Percentiles rank a stretch among this genome's conserved stretches.
These are phyloP conservation scores for Dictyophora rubrovolvata DNA, from an alignment of 768 basidiomycete genomes.

Conservation along the genomic window DNA sequence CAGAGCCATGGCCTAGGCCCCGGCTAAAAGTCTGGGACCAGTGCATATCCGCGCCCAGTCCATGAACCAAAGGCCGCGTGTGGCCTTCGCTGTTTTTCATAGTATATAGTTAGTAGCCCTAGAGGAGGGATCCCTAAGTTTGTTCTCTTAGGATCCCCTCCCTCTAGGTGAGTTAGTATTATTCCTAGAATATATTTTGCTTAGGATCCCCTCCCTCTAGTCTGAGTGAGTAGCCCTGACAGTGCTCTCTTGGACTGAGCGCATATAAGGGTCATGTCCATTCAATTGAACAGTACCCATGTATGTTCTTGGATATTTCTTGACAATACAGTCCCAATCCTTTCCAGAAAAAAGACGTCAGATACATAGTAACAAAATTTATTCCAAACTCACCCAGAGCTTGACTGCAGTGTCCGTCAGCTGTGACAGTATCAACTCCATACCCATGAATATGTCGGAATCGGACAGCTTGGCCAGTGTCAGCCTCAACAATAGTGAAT, in stretches of 20 bases:
- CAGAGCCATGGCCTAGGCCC: too few relatives aligned
- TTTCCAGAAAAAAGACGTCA: neutral
- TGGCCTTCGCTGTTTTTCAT: too few relatives aligned
- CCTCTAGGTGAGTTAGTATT: too few relatives aligned
- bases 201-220: too few relatives aligned
- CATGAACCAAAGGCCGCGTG: too few relatives aligned
- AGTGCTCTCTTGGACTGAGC: slow-evolving; percentile 24
- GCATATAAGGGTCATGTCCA: slow-evolving; percentile 7
- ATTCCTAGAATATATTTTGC: too few relatives aligned
- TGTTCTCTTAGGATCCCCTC: too few relatives aligned
- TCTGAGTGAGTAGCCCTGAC: slow-evolving; percentile 14
- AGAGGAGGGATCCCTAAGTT: too few relatives aligned
- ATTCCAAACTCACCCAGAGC: neutral
- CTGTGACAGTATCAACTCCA: slow-evolving; percentile 15
- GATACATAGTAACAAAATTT: too few relatives aligned
- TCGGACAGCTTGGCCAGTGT: slow-evolving; percentile 13
- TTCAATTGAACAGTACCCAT: slow-evolving; percentile 8
- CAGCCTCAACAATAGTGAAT: slow-evolving; percentile 12
- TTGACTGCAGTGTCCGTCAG: slow-evolving; percentile 20
- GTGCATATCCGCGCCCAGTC: too few relatives aligned
- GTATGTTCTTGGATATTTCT: slow-evolving; percentile 4
- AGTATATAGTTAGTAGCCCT: too few relatives aligned
- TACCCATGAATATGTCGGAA: slow-evolving; percentile 18
- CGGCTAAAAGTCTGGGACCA: too few relatives aligned
- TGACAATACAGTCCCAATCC: slow-evolving; percentile 15